Evolutionary conservation across 2,329 filamentous ascomycete species (phyloP).

Genomic region (Aulographum hederae): DNA sequence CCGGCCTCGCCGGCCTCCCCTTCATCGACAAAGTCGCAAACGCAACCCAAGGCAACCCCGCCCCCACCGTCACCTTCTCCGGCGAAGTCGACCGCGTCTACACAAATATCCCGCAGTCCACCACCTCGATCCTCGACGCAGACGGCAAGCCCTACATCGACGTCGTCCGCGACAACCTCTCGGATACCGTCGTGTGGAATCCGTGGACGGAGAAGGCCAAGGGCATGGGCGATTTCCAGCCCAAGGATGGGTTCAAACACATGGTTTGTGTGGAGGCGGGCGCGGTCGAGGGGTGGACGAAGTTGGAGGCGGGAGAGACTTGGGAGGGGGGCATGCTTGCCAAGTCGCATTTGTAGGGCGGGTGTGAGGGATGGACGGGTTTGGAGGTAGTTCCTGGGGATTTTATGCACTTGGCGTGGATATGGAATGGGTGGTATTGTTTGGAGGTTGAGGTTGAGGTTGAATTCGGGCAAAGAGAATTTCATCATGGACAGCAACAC

Average conservation of each 20-base stretch:
- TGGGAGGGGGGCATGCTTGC: conserved; percentile 47
- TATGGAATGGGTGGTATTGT: too few relatives aligned
- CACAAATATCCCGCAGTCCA: conserved; percentile 41
- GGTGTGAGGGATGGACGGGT: too few relatives aligned
- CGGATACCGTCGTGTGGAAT: conserved; percentile 91
- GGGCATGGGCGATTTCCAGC: conserved; percentile 70
- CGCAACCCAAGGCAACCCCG: conserved; percentile 44
- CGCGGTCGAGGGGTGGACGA: conserved; percentile 63
- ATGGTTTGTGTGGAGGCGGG: conserved; percentile 95
- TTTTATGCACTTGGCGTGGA: too few relatives aligned
- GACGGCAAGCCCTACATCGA: conserved; percentile 47
- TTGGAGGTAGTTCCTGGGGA: too few relatives aligned
- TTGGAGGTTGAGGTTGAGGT: too few relatives aligned
- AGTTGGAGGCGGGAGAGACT: conserved; percentile 59
- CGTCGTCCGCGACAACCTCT: conserved; percentile 66
- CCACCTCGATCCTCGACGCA: conserved; percentile 37
- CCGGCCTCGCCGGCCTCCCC: conserved; percentile 55
- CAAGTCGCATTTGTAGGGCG: conserved; percentile 21
- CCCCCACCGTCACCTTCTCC: conserved; percentile 51
- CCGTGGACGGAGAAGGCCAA: conserved; percentile 78
- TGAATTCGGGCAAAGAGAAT: too few relatives aligned
- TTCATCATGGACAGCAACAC: too few relatives aligned
- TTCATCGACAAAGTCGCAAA: conserved; percentile 75
- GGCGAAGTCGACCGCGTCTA: conserved; percentile 83
- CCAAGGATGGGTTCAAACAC: conserved; percentile 75